Base-by-base conservation (phyloP, 192 early-diverging fungal species). In the Linnemannia hyalina region DNA sequence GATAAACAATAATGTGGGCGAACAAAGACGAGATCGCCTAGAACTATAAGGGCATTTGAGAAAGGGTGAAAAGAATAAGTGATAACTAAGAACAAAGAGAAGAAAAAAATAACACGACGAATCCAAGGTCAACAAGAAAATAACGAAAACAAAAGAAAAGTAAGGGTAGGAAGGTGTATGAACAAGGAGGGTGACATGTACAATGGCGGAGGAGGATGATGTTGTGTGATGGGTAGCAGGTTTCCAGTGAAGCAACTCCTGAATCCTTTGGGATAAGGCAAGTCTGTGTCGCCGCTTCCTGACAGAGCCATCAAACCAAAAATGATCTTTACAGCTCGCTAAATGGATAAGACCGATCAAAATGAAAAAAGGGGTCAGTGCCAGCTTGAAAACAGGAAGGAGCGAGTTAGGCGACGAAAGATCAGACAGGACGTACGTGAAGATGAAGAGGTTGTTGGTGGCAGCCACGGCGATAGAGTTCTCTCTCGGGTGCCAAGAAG, bases 391-490 rank as follows among this genome's bases (percentile, higher is more conserved):
- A 46, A 46, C 44, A 46, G 13, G 13, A 55, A 74, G 16, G 22
- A 74, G n/a, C 29, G 20, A 44, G 46, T 4, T 15, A 23, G 22
- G 29, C 7, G 23, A 57, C 10, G n/a, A 65, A 32, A 65, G 4
- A 26, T 9, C n/a, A 65, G 11, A 32, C 4, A 32, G 3, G 79
- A 78, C 77, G 22, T 78, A 92, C 91, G 95, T 95, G 90, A 96
- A 96, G 77, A 96, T 95, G 82, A 99, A 99, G 80, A 99, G 93
- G 88, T 99, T 99, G 92, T 99, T 99, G 42, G 98, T 99, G n/a
- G 98, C 98, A 70, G 98, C 98, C 49, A 99, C 95, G 20, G 98
- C 97, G 63, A 99, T 94, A 15, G 97, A 97, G 88, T 98, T 98
- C 87, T 99, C 98, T 74, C 93, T 93, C 63, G 98, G 98, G 93